Evolutionary conservation across 192 early-diverging fungal genomes (phyloP).

Genomic region (Chytriomyces hyalinus): DNA sequence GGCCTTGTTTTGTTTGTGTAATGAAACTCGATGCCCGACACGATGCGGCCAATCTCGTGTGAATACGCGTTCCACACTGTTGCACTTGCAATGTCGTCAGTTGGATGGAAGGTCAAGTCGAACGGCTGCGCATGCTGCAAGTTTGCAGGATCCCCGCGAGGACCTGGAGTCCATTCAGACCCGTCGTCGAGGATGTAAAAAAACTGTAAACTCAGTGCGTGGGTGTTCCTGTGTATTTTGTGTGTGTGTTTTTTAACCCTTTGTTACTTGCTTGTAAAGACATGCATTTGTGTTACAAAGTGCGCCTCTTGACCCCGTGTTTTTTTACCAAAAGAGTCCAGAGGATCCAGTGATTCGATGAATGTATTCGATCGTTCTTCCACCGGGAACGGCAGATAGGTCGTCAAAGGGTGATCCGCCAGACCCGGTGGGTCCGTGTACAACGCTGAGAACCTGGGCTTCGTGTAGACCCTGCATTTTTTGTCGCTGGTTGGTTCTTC

Average conservation of each 20-base stretch:
- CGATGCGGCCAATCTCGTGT: slow-evolving; percentile 5
- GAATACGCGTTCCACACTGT: neutral
- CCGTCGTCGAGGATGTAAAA: slow-evolving; percentile 15
- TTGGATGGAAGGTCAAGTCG: neutral
- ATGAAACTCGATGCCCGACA: neutral
- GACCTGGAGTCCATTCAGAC: slow-evolving; percentile 11
- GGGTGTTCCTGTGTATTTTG: slow-evolving; percentile 13
- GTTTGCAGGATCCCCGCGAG: neutral
- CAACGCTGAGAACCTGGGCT: neutral
- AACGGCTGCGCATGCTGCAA: too few species aligned
- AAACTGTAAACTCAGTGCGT: slow-evolving; percentile 18
- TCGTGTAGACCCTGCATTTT: slow-evolving; percentile 18
- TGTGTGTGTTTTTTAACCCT: neutral
- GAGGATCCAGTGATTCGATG: neutral
- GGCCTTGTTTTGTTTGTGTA: neutral
- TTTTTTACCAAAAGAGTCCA: slow-evolving; percentile 16
- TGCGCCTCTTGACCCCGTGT: too few species aligned
- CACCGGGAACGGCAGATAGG: slow-evolving; percentile 3
- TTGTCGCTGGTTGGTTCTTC: neutral
- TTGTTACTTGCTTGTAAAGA: too few species aligned
- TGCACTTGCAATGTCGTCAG: neutral
- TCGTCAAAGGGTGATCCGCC: slow-evolving; percentile 17
- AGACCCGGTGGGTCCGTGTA: slow-evolving; percentile 3
- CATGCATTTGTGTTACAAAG: too few species aligned
- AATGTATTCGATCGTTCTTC: slow-evolving; percentile 6